Base-by-base conservation (phyloP, 1,284 basidiomycete genomes). In the Coriolopsis trogii region DNA sequence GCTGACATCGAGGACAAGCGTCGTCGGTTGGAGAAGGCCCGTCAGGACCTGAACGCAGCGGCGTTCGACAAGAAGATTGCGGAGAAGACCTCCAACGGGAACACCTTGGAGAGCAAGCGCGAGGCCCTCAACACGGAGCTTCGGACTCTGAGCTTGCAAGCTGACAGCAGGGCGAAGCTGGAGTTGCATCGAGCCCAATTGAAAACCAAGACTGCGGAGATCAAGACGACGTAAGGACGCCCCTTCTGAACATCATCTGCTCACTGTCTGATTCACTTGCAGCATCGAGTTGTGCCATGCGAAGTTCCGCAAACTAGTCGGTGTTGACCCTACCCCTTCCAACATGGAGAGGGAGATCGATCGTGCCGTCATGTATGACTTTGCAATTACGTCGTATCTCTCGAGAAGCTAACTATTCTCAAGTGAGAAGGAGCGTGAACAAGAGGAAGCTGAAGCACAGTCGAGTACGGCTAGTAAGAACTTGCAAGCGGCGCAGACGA, bases 161-260 rank as follows among this genome's bases (percentile, higher is more conserved):
- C 92, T 0, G 91, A 95, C 56, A 76, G 84, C 1, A 79, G 95
- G 31, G 94, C 95, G 1, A 88, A 86, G 61, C 70, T 98, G 39
- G 83, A 88, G 33, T 68, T 97, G 55, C 92, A 93, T 66, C 77
- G 85, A 52, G 74, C 74, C 0, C 91, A 95, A 57, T 67, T 85
- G 28, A 80, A 78, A 63, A 78, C 74, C 49, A 93, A 90, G 71
- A 73, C 73, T 18, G 72, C 72, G 15, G 87, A 92, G 37, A 74
- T 93, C 13, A 73, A 81, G 51, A 84, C 79, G 45, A 82, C 78
- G 92, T 94, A 56, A 47, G 86, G 4, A n/a, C n/a, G 33, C 20
- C 16, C 16, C 33, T 18, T 24, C 13, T 4, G 7, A 24, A 4
- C 20, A 4, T 12, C 12, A 15, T 33, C 0, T 13, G 6, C 24